Evolutionary conservation across 371 early-diverging fungal genomes (phyloP), one percentile per base, ranked within the genome.

Genomic region (Mucor sp.): DNA sequence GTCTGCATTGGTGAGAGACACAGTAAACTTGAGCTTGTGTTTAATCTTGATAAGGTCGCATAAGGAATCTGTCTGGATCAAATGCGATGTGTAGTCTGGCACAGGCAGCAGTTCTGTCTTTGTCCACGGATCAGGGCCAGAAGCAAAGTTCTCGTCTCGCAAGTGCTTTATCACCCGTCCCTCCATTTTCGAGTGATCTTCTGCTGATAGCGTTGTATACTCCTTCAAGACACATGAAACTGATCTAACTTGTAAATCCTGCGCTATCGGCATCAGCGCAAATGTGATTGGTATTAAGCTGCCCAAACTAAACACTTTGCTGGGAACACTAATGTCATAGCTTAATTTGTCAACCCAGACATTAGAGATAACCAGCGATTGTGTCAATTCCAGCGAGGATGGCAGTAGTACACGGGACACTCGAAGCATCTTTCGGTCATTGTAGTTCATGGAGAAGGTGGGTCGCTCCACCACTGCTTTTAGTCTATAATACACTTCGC

Each of bases 401-500:
- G 81, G 75, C 15, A 78, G 32, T 55, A 76, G 56, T 17, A 75
- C 59, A 6, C 84, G 77, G 12, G 70, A 66, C 9, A 83, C 72
- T 6, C 62, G 63, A 4, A 83, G 27, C 7, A 65, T 66, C 35
- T 67, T 67, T 50, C 67, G 71, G 58, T 76, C 80, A 28, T 50
- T 68, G 58, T 74, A 75, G 44, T 80, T 81, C 41, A 72, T 66
- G 5, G 74, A 77, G 50, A 83, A 83, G 2, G 81, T 75, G 7
- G 84, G 81, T 58, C 84, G 66, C 53, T 83, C 84, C 9, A 76
- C 84, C 6, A 72, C 68, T 4, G 84, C 84, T 35, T 78, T 80
- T 19, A 83, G 61, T 25, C 72, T 64, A 47, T 83, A 83, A 48
- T 65, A 67, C 0, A 83, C 77, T 64, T 74, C 65, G 1, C 80